phyloP scores from a whole-genome alignment of 257 asterid species.

The Lavandula angustifolia region DNA sequence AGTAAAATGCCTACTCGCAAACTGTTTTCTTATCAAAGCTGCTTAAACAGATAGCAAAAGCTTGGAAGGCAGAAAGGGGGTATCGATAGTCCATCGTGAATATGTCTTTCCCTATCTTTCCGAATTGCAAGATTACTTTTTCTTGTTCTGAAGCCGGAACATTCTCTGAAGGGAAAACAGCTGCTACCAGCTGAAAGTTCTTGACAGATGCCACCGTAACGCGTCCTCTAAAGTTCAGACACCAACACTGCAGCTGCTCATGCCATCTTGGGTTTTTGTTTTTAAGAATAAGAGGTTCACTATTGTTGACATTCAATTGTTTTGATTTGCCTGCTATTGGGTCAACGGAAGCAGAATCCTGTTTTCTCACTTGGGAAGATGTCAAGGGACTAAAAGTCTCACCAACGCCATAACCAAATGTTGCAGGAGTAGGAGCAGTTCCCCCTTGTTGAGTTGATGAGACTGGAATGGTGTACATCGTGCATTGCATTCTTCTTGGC shows the following conservation, averaged over 20 bases:
- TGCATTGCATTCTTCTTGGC: slow-evolving; percentile 65
- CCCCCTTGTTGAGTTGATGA: slow-evolving; percentile 48
- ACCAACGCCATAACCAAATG: slow-evolving; percentile 28
- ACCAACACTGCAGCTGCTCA: slow-evolving; percentile 75
- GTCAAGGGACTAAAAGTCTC: slow-evolving; percentile 34
- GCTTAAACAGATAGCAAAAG: slow-evolving; percentile 68
- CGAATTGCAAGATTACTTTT: slow-evolving; percentile 62
- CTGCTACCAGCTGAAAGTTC: slow-evolving; percentile 72
- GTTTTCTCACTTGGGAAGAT: slow-evolving; percentile 16
- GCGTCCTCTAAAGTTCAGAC: slow-evolving; percentile 68
- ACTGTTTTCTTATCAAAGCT: slow-evolving; percentile 72
- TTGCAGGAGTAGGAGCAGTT: slow-evolving; percentile 45
- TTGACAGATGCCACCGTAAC: slow-evolving; percentile 78
- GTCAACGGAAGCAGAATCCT: slow-evolving; percentile 21
- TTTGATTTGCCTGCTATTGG: slow-evolving; percentile 16
- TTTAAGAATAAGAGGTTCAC: slow-evolving; percentile 48
- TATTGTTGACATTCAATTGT: slow-evolving; percentile 22
- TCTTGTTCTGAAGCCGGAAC: slow-evolving; percentile 51
- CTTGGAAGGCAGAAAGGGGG: slow-evolving; percentile 76
- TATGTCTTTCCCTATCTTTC: slow-evolving; percentile 69
- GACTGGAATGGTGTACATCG: slow-evolving; percentile 51
- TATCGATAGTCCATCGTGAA: slow-evolving; percentile 74
- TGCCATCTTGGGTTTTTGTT: slow-evolving; percentile 75
- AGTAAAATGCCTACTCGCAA: slow-evolving; percentile 47
- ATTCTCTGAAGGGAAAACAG: slow-evolving; percentile 37